phyloP scores from a whole-genome alignment of 768 basidiomycete genomes.

The Hygrocybe coccinea region DNA sequence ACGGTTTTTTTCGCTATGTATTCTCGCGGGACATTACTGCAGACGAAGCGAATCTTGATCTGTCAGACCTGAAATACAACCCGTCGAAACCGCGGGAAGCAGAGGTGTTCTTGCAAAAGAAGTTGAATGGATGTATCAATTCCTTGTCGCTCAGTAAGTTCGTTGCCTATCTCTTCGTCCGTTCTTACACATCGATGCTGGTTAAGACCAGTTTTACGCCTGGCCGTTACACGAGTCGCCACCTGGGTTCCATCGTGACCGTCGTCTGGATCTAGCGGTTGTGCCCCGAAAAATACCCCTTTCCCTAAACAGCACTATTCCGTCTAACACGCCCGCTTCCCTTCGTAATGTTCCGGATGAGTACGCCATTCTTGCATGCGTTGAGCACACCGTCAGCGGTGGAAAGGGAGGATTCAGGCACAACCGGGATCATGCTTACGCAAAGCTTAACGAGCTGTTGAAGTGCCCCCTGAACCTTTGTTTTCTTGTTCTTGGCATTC shows the following conservation, averaged over 20 bases:
- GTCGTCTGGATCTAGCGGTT: conserved; percentile 4
- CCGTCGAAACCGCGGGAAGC: neutral
- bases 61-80: neutral
- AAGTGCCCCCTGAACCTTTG: conserved; percentile 4
- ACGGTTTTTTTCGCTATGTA: neutral
- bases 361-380: neutral
- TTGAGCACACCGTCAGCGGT: conserved; percentile 3
- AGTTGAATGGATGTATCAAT: neutral
- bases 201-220: conserved; percentile 3
- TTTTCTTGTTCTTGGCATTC: conserved; percentile 3
- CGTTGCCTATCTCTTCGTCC: neutral
- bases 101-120: neutral
- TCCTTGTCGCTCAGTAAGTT: conserved; percentile 1
- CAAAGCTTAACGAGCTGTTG: conserved; percentile 3
- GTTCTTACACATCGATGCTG: conserved; percentile 1
- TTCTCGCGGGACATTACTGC: neutral
- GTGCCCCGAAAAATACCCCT: neutral
- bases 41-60: neutral
- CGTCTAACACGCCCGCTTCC: neutral
- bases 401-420: neutral
- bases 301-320: neutral
- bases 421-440: conserved; percentile 5
- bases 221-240: neutral
- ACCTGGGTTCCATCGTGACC: conserved; percentile 3
- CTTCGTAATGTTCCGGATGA: neutral